These are phyloP conservation scores for Erythrophleum fordii DNA, from an alignment of 306 rosid genomes.

Conservation along the genomic window DNA sequence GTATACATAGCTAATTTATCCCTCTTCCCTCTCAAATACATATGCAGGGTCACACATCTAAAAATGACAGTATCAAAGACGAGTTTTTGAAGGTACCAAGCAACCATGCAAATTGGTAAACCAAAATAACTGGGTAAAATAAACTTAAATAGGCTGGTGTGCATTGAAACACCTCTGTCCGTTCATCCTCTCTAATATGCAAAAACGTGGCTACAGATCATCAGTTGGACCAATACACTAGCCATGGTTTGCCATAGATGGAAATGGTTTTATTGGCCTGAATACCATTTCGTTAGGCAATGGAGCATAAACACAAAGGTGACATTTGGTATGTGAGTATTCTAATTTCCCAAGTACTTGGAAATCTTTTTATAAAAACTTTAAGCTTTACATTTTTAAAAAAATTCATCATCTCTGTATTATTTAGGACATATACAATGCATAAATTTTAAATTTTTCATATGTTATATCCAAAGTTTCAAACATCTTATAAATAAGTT, in stretches of 20 bases:
- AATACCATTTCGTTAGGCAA: not conserved
- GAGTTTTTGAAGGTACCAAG: not conserved
- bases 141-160: not conserved
- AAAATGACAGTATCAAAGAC: not conserved
- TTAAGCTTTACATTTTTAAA: too few species aligned
- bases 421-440: too few species aligned
- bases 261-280: not conserved
- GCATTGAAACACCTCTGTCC: constrained; percentile 1
- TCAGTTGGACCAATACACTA: not conserved
- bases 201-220: constrained; percentile 1
- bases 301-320: not conserved
- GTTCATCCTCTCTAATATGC: constrained; percentile 3
- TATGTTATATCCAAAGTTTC: too few species aligned
- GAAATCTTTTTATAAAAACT: too few species aligned
- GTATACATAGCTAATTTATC: not conserved
- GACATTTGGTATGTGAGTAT: too few species aligned
- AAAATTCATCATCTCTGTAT: too few species aligned
- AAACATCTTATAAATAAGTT: too few species aligned
- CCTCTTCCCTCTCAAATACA: not conserved
- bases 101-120: not conserved
- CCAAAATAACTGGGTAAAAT: not conserved
- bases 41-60: not conserved
- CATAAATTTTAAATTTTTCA: too few species aligned
- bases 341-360: too few species aligned
- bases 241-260: not conserved